These are phyloP conservation scores for Xylariaceae sp. DNA, from an alignment of 2,329 filamentous ascomycete genomes.

Conservation along the genomic window DNA sequence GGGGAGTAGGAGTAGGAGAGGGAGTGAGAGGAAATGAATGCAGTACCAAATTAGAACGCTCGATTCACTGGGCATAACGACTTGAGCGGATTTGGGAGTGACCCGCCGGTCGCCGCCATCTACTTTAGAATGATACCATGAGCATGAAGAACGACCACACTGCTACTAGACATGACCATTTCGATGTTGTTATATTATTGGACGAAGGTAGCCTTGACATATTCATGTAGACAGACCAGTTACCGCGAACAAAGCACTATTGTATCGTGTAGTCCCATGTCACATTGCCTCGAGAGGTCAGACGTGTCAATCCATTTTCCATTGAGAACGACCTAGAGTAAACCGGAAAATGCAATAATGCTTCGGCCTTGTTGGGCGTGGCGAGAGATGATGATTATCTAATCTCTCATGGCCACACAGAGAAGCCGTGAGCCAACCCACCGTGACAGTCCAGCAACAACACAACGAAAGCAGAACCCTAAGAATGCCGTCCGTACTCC, in stretches of 20 bases:
- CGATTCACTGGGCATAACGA: no score
- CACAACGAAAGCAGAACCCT: constrained; percentile 40
- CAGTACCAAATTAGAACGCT: no score
- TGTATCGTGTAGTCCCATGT: constrained; percentile 6
- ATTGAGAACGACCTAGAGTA: constrained; percentile 38
- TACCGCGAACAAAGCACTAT: not conserved
- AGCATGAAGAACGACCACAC: not conserved
- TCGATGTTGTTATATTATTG: not conserved
- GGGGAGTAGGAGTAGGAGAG: not conserved
- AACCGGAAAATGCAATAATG: constrained; percentile 40
- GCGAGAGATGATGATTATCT: constrained; percentile 25
- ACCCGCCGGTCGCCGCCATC: no score
- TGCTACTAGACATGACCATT: not conserved
- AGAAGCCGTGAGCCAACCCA: constrained; percentile 33
- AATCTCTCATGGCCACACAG: constrained; percentile 29
- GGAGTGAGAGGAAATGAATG: no score
- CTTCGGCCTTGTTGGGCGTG: constrained; percentile 25
- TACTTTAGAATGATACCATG: not conserved
- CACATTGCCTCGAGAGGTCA: constrained; percentile 4
- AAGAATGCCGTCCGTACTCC: constrained; percentile 42
- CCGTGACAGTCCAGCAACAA: constrained; percentile 37
- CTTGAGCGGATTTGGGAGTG: no score
- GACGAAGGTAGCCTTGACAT: not conserved
- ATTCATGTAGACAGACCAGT: not conserved
- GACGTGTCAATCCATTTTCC: constrained; percentile 37